Evolutionary conservation across 768 basidiomycete genomes (phyloP).

Genomic region (Daedaleopsis nitida): DNA sequence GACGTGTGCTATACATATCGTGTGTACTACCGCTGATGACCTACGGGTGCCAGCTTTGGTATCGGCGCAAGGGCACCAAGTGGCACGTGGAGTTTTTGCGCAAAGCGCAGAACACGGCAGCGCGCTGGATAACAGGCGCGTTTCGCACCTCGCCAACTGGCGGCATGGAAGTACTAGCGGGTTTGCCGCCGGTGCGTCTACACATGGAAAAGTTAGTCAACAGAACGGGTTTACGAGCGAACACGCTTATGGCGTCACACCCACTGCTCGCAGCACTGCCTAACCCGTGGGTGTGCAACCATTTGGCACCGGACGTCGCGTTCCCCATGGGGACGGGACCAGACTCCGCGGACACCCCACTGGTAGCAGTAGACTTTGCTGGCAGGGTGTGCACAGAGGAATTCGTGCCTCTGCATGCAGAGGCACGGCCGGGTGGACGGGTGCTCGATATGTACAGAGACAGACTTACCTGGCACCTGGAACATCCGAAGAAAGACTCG

Average conservation of each 20-base stretch:
- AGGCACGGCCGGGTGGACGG: background rate
- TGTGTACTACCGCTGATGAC: slow-evolving; percentile 21
- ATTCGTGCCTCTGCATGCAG: background rate
- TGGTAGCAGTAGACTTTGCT: slow-evolving; percentile 1
- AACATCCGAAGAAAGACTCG: background rate
- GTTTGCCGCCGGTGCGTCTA: slow-evolving; percentile 18
- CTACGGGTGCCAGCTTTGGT: slow-evolving; percentile 25
- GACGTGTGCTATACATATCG: slow-evolving; percentile 20
- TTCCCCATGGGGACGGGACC: background rate
- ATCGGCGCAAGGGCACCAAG: slow-evolving; percentile 10
- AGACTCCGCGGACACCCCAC: background rate
- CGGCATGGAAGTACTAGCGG: slow-evolving; percentile 20
- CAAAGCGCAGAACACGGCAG: slow-evolving; percentile 17
- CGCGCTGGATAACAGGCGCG: slow-evolving; percentile 23
- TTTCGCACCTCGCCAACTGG: slow-evolving; percentile 24
- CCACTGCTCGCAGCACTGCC: background rate
- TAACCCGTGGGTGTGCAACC: slow-evolving; percentile 5
- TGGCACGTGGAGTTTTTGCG: slow-evolving; percentile 8
- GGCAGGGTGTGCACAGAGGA: background rate
- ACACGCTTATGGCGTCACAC: slow-evolving; percentile 7
- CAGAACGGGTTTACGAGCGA: background rate
- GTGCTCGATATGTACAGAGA: background rate
- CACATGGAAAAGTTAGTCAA: slow-evolving; percentile 18
- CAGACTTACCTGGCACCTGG: background rate
- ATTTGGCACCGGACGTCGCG: background rate